Evolutionary conservation across 1,284 basidiomycete genomes (phyloP).

Genomic region (Gymnopus androsaceus): DNA sequence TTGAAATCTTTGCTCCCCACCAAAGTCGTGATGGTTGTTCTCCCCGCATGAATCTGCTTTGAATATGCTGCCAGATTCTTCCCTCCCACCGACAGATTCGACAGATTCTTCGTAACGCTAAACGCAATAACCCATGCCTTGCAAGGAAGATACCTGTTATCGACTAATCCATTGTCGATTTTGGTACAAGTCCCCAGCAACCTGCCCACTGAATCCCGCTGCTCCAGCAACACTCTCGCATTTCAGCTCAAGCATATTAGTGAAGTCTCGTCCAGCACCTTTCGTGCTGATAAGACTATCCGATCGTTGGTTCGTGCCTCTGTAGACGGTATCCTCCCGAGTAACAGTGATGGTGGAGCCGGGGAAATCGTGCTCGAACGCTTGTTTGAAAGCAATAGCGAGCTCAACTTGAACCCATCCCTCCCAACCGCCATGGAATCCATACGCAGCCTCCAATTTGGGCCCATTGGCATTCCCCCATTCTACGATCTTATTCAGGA

Average conservation of each 20-base stretch:
- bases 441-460: constrained; percentile 3
- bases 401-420: constrained; percentile 14
- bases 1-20: too few relatives aligned
- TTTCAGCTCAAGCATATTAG: constrained; percentile 10
- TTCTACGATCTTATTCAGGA: constrained; percentile 3
- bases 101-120: constrained; percentile 8
- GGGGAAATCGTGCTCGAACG: background rate
- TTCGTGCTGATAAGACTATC: constrained; percentile 6
- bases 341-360: background rate
- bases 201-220: background rate
- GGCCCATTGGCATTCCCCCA: constrained; percentile 3
- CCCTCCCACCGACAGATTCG: background rate
- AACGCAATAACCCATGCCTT: constrained; percentile 8
- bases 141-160: constrained; percentile 1
- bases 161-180: background rate
- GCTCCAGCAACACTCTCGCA: background rate
- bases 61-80: background rate
- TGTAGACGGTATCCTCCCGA: constrained; percentile 9
- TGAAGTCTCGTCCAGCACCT: background rate
- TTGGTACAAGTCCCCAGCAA: constrained; percentile 1
- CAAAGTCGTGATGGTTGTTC: too few relatives aligned
- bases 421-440: constrained; percentile 6
- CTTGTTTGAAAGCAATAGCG: constrained; percentile 1
- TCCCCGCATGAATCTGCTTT: constrained; percentile 2
- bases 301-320: background rate